Conservation (phyloP, 495 filamentous ascomycete species). For the Immersiella caudata region DNA sequence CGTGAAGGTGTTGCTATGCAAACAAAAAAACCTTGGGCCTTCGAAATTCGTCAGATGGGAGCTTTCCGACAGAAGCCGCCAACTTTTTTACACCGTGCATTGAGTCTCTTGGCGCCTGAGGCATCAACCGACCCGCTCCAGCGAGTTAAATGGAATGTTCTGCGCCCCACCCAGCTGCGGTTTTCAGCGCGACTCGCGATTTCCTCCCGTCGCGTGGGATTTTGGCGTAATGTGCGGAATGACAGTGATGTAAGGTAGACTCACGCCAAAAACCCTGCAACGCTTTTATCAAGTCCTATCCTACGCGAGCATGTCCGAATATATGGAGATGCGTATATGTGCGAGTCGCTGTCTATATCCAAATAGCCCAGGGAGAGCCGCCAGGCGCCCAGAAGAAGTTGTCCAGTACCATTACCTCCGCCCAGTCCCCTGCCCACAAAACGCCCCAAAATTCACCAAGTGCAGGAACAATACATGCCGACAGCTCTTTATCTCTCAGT, state of each 20-base stretch:
- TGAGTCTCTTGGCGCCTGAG: slow-evolving; percentile 32
- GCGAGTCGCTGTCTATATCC: not conserved
- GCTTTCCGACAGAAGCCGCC: slow-evolving; percentile 18
- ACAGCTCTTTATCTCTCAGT: slow-evolving; percentile 20
- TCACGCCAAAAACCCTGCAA: not conserved
- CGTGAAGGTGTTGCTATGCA: not conserved
- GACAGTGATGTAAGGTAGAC: not conserved
- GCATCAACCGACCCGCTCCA: slow-evolving; percentile 17
- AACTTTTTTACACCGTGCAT: slow-evolving; percentile 27
- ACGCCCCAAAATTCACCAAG: not conserved
- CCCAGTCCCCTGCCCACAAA: not conserved
- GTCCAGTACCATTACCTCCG: not conserved
- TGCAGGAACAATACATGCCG: not conserved
- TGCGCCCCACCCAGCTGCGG: slow-evolving; percentile 20
- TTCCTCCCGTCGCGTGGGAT: slow-evolving; percentile 5
- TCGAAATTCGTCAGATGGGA: slow-evolving; percentile 14
- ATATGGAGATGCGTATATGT: not conserved
- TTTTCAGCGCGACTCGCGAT: slow-evolving; percentile 31
- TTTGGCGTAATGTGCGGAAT: slow-evolving; percentile 2
- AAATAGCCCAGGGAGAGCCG: not conserved
- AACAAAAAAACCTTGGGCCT: slow-evolving; percentile 6
- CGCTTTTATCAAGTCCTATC: not conserved
- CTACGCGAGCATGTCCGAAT: not conserved
- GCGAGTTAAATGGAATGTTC: not conserved
- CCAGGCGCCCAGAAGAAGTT: not conserved